Evolutionary conservation across 345 rosid genomes (phyloP).

Genomic region (Hypericum perforatum): DNA sequence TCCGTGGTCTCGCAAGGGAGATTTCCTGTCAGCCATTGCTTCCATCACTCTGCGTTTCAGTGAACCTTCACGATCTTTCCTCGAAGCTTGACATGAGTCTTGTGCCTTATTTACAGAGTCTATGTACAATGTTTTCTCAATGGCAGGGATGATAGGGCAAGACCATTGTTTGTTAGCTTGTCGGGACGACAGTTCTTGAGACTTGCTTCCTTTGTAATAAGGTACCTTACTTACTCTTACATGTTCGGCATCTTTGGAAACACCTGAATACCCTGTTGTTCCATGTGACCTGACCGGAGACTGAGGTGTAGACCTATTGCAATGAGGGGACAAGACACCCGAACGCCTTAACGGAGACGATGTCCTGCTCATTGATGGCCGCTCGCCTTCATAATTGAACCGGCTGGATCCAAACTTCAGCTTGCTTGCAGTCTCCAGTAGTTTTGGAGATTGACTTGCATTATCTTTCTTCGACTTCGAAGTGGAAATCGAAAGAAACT

Average conservation of each 20-base stretch:
- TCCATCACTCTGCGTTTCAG: conserved; percentile 16
- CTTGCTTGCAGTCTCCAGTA: conserved; percentile 27
- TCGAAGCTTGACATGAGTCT: conserved; percentile 13
- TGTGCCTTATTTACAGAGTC: conserved; percentile 41
- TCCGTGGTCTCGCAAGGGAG: conserved; percentile 18
- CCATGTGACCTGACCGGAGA: conserved; percentile 36
- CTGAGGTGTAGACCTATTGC: conserved; percentile 32
- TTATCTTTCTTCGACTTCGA: conserved; percentile 26
- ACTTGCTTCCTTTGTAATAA: conserved; percentile 24
- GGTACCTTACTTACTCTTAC: conserved; percentile 30
- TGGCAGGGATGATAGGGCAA: conserved; percentile 30
- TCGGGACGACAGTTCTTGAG: conserved; percentile 35
- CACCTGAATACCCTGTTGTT: conserved; percentile 30
- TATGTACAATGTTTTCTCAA: conserved; percentile 55
- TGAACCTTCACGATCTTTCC: conserved; percentile 9
- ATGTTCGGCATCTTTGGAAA: conserved; percentile 50
- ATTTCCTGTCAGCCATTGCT: conserved; percentile 10
- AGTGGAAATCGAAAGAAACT: conserved; percentile 36
- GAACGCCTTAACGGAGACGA: conserved; percentile 44
- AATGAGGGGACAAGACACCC: conserved; percentile 42
- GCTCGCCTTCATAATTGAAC: conserved; percentile 28
- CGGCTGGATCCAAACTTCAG: conserved; percentile 31
- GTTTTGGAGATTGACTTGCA: conserved; percentile 33
- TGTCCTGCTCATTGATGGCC: conserved; percentile 26
- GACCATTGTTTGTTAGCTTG: conserved; percentile 23